phyloP scores from a whole-genome alignment of 2,329 filamentous ascomycete species.

The Penicillium sp. region DNA sequence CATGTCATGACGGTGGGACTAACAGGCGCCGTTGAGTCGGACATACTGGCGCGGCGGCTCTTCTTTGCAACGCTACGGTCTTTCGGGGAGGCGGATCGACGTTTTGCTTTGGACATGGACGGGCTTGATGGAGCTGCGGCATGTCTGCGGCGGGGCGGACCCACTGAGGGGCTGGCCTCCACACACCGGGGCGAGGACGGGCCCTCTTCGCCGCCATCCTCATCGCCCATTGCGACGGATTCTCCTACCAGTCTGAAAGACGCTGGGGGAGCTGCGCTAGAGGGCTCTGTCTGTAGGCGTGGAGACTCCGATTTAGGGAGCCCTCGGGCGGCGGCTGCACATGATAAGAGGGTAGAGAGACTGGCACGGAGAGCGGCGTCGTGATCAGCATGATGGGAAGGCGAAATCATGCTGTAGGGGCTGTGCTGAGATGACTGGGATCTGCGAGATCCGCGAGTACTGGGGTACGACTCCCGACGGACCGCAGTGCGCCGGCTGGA shows the following conservation, averaged over 20 bases:
- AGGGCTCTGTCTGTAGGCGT: constrained; percentile 26
- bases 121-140: constrained; percentile 14
- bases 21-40: constrained; percentile 40
- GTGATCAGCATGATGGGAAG: constrained; percentile 80
- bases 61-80: constrained; percentile 40
- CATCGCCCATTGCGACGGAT: constrained; percentile 56
- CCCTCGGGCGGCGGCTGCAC: constrained; percentile 83
- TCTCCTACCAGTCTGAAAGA: constrained; percentile 62
- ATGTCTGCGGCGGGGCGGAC: constrained; percentile 26
- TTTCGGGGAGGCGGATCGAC: constrained; percentile 40
- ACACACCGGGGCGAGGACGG: constrained; percentile 18
- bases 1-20: constrained; percentile 65
- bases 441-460: constrained; percentile 36
- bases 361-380: constrained; percentile 91
- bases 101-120: constrained; percentile 29
- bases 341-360: constrained; percentile 93
- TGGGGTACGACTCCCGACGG: constrained; percentile 43
- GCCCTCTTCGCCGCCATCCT: constrained; percentile 29
- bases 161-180: constrained; percentile 22
- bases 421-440: constrained; percentile 49
- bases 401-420: constrained; percentile 69
- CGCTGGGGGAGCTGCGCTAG: constrained; percentile 46
- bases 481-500: constrained; percentile 35
- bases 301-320: constrained; percentile 62
- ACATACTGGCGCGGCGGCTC: constrained; percentile 33